phyloP scores from a whole-genome alignment of 1,284 basidiomycete species.

The Tremellales sp. region DNA sequence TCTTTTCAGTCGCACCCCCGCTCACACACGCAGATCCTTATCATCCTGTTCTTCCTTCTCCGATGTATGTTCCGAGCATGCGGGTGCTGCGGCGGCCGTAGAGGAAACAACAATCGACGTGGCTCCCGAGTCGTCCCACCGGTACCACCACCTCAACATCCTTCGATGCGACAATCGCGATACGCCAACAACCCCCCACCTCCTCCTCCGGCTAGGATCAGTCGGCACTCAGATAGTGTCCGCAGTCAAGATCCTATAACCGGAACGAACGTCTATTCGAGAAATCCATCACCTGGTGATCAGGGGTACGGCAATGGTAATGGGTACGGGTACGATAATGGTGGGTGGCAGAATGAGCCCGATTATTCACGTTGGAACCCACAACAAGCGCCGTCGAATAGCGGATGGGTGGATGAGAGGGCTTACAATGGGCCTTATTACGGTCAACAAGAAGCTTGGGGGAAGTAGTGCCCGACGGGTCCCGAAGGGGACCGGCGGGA shows the following conservation, averaged over 20 bases:
- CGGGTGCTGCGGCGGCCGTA: constrained; percentile 18
- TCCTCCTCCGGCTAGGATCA: background rate
- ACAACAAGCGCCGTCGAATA: constrained; percentile 1
- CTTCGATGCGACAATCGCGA: constrained; percentile 4
- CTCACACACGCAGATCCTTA: constrained; percentile 23
- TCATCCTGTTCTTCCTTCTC: constrained; percentile 37
- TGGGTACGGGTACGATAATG: background rate
- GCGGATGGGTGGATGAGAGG: constrained; percentile 35
- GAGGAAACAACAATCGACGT: background rate
- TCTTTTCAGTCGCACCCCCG: background rate
- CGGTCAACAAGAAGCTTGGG: constrained; percentile 20
- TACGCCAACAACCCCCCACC: constrained; percentile 17
- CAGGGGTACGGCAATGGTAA: background rate
- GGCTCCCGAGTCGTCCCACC: constrained; percentile 1
- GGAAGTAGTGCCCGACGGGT: no score
- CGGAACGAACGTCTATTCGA: constrained; percentile 4
- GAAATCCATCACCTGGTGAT: constrained; percentile 15
- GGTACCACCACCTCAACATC: constrained; percentile 4
- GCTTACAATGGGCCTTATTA: constrained; percentile 43
- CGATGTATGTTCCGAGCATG: constrained; percentile 31
- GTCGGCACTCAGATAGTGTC: constrained; percentile 12
- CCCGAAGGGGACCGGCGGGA: no score
- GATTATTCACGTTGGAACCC: background rate
- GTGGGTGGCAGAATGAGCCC: background rate
- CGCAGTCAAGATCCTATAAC: constrained; percentile 15